Conservation (phyloP, 164 flowering plant species). For the Warburgia ugandensis region DNA sequence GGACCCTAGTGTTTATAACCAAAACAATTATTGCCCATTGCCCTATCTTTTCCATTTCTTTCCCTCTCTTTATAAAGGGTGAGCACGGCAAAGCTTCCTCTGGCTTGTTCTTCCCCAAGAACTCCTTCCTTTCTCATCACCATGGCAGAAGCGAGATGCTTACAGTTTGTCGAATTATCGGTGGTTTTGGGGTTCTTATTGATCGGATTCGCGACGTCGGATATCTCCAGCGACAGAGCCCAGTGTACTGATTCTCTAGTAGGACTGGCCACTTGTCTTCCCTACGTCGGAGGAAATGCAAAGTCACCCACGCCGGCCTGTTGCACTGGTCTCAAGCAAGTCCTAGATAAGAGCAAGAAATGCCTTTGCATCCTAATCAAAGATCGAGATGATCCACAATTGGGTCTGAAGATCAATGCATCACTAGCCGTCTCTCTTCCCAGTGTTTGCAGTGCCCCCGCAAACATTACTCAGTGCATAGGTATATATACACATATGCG, state of each 20-base stretch:
- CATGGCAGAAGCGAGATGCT: no score
- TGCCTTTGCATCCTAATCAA: slow-evolving; percentile 67
- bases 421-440: slow-evolving; percentile 64
- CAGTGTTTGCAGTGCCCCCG: slow-evolving; percentile 29
- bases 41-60: no score
- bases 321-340: slow-evolving; percentile 53
- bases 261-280: slow-evolving; percentile 55
- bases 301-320: slow-evolving; percentile 69
- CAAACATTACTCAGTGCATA: no score
- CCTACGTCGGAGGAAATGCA: slow-evolving; percentile 52
- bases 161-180: not conserved
- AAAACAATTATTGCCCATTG: no score
- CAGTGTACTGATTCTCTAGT: slow-evolving; percentile 52
- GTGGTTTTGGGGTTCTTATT: slow-evolving; percentile 9
- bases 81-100: no score
- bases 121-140: no score
- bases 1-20: no score
- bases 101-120: no score
- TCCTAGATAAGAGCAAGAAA: slow-evolving; percentile 43
- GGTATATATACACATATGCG: no score
- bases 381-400: slow-evolving; percentile 55
- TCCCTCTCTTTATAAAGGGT: no score
- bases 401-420: slow-evolving; percentile 61
- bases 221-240: slow-evolving; percentile 36
- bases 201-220: slow-evolving; percentile 23